Evolutionary conservation across 768 basidiomycete species (phyloP).

Genomic region (Kwoniella bestiolae): DNA sequence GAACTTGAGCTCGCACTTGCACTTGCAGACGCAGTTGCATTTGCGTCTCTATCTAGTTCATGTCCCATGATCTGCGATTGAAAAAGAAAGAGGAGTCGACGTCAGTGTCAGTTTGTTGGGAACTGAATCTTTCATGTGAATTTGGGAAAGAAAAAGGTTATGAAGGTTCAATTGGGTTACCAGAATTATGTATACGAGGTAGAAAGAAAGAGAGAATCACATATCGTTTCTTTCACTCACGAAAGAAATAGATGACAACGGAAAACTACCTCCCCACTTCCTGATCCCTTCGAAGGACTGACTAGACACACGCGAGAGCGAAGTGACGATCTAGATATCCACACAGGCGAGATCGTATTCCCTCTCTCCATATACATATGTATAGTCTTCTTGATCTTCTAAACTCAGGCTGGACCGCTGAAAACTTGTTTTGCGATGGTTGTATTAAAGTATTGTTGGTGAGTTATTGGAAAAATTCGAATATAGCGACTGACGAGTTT

Average conservation of each 20-base stretch:
- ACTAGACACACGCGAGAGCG: too few species aligned
- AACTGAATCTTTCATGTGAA: not conserved
- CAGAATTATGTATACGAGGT: too few species aligned
- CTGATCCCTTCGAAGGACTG: not conserved
- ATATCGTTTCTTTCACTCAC: not conserved
- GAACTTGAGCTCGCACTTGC: not conserved
- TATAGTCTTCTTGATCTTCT: not conserved
- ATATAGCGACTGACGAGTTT: not conserved
- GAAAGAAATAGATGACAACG: not conserved
- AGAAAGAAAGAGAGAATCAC: not conserved
- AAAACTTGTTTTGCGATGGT: not conserved
- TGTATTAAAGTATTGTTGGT: too few species aligned
- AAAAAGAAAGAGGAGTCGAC: not conserved
- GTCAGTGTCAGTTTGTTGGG: too few species aligned
- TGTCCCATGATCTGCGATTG: slow-evolving; percentile 12
- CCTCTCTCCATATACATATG: not conserved
- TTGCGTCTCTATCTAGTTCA: not conserved
- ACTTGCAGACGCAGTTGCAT: too few species aligned
- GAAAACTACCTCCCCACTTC: not conserved
- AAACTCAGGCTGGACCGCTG: not conserved
- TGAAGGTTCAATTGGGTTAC: not conserved
- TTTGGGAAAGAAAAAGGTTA: not conserved
- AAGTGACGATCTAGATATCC: not conserved
- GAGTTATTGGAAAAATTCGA: too few species aligned
- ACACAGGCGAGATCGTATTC: not conserved